Evolutionary conservation across 352 stramenopile species (phyloP).

Genomic region (Phytophthora nicotianae): DNA sequence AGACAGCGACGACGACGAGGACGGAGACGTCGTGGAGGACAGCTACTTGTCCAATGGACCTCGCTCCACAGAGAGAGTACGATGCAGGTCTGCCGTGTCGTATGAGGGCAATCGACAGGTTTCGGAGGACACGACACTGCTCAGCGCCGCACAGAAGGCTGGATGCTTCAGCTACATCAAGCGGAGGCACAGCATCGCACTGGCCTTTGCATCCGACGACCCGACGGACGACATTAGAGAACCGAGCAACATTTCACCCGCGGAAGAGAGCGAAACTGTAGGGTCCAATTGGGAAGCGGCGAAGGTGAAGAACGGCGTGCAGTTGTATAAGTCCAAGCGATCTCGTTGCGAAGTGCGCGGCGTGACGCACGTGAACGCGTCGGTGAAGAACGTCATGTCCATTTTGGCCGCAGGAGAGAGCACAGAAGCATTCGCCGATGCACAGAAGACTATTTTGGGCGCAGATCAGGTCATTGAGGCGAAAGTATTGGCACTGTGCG

Average conservation of each 20-base stretch:
- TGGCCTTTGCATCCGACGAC: slow-evolving; percentile 66
- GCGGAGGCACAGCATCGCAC: slow-evolving; percentile 66
- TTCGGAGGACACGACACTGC: slow-evolving; percentile 22
- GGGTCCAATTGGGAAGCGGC: slow-evolving; percentile 62
- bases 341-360: slow-evolving; percentile 78
- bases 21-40: slow-evolving; percentile 30
- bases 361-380: slow-evolving; percentile 75
- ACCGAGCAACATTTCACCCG: slow-evolving; percentile 37
- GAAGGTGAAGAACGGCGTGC: slow-evolving; percentile 75
- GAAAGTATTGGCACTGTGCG: slow-evolving; percentile 68
- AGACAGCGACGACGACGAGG: slow-evolving; percentile 26
- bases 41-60: slow-evolving; percentile 26
- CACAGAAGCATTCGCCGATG: slow-evolving; percentile 59
- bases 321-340: slow-evolving; percentile 70
- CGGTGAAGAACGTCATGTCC: slow-evolving; percentile 85
- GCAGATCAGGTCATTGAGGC: slow-evolving; percentile 71
- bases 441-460: slow-evolving; percentile 67
- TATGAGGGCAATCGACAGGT: slow-evolving; percentile 11
- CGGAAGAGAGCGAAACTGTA: slow-evolving; percentile 24
- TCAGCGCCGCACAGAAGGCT: slow-evolving; percentile 73
- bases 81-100: slow-evolving; percentile 32
- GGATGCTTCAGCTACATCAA: slow-evolving; percentile 88
- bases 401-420: slow-evolving; percentile 61
- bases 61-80: slow-evolving; percentile 21
- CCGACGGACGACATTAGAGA: slow-evolving; percentile 27